Evolutionary conservation across 805 yeast species (phyloP).

Genomic region (Wickerhamomyces ciferrii): DNA sequence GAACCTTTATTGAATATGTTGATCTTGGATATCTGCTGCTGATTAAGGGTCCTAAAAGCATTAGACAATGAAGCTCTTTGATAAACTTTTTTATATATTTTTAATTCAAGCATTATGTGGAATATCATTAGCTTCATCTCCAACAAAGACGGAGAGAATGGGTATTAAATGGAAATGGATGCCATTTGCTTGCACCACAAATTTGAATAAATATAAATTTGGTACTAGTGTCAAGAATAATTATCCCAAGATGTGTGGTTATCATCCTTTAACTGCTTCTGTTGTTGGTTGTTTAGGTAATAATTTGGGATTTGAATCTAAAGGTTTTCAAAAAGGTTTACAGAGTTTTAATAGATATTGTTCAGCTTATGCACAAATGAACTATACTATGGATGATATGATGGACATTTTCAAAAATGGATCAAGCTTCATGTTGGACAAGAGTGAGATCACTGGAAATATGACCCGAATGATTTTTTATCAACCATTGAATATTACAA

Average conservation of each 20-base stretch:
- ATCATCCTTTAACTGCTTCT: not conserved
- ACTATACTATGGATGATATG: slow-evolving; percentile 16
- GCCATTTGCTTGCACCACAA: not conserved
- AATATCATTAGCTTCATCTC: not conserved
- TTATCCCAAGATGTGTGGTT: not conserved
- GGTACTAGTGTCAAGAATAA: not conserved
- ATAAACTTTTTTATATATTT: no score
- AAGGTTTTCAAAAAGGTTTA: slow-evolving; percentile 8
- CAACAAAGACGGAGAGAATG: not conserved
- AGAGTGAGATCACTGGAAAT: slow-evolving; percentile 3
- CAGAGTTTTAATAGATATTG: not conserved
- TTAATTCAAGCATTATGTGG: no score
- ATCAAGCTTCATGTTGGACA: slow-evolving; percentile 13
- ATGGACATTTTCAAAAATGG: slow-evolving; percentile 25
- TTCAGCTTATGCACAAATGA: not conserved
- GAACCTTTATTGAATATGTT: no score
- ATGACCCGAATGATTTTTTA: slow-evolving; percentile 3
- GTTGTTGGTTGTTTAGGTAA: slow-evolving; percentile 5
- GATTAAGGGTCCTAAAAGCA: no score
- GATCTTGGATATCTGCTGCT: no score
- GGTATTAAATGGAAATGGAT: not conserved
- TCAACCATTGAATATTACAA: slow-evolving; percentile 7
- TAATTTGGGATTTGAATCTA: slow-evolving; percentile 3
- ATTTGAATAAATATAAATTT: not conserved
- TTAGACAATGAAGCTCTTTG: no score